A percentile compares a stretch with the other conserved stretches of the same genome.
These are phyloP conservation scores for Aegilops speltoides DNA, from an alignment of 176 grass and related monocot genomes.

Conservation along the genomic window DNA sequence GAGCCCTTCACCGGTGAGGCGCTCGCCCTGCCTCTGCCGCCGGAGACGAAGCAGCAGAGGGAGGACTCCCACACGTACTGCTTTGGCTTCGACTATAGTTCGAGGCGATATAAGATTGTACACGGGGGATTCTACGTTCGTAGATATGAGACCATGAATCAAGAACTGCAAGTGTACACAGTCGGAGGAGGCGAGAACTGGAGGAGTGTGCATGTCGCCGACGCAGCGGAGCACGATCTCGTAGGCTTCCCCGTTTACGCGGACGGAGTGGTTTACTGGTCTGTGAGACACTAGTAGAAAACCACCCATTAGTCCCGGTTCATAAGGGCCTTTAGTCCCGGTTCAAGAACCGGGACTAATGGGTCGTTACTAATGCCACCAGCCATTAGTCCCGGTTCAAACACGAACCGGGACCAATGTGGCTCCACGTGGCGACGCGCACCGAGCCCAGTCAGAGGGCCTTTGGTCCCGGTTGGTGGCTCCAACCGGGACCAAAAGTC, in stretches of 20 bases:
- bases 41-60: background rate
- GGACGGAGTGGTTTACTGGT: constrained; percentile 12
- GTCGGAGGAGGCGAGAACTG: background rate
- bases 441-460: no score
- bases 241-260: background rate
- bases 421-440: no score
- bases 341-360: no score
- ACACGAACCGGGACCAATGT: no score
- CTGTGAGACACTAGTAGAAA: no score
- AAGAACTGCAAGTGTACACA: background rate
- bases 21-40: background rate
- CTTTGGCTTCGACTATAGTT: background rate
- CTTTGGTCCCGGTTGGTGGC: no score
- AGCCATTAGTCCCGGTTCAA: no score
- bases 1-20: background rate
- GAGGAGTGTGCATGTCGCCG: background rate
- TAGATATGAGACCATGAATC: background rate
- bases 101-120: background rate
- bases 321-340: no score
- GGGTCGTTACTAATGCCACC: no score
- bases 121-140: background rate
- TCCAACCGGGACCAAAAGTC: no score
- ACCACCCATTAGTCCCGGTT: no score
- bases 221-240: rapidly evolving
- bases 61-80: background rate